Evolutionary conservation across 2,329 filamentous ascomycete genomes (phyloP), one percentile per base, ranked within the genome.

Genomic region (Calonectria ilicicola): DNA sequence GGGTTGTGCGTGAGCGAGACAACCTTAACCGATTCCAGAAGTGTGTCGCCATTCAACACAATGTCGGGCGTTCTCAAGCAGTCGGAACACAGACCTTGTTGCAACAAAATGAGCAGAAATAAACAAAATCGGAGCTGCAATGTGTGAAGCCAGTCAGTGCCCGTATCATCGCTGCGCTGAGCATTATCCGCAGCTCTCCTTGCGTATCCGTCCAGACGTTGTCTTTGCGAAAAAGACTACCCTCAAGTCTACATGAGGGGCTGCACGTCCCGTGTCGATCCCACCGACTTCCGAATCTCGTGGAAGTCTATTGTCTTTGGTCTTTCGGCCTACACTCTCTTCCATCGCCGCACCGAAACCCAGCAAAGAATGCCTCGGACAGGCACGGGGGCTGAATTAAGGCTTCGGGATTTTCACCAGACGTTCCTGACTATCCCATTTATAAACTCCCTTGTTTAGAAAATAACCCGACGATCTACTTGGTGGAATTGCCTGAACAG

Each of bases 381-480:
- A 21, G 29, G n/a, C 8, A 6, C 6, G 63, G 53, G 68, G 69
- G 70, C 68, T 71, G 53, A 69, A 65, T 64, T 77, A 73, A 73
- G 67, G 44, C 69, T 21, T 72, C 67, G 51, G 63, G 68, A 73
- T 74, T 72, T 71, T 35, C 72, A 64, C 60, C 35, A 67, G 70
- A 72, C 71, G 78, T 79, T 79, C 78, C 78, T 79, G 78, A 76
- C 76, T 80, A 79, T 80, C 71, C 46, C 42, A 27, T 67, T 63
- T 67, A 66, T 46, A 68, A 66, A 64, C 63, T 78, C 56, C 75
- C 74, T 46, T 74, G 62, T 79, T 78, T 70, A 79, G 75, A 79
- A 65, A 77, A 58, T 14, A 19, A 62, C 19, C 67, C 17, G 78
- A 75, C 72, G 78, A 79, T 79, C 77, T 35, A 38, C 46, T 70